These are phyloP conservation scores for Capillidium rhysosporum DNA, from an alignment of 371 early-diverging fungal species.

Conservation along the genomic window DNA sequence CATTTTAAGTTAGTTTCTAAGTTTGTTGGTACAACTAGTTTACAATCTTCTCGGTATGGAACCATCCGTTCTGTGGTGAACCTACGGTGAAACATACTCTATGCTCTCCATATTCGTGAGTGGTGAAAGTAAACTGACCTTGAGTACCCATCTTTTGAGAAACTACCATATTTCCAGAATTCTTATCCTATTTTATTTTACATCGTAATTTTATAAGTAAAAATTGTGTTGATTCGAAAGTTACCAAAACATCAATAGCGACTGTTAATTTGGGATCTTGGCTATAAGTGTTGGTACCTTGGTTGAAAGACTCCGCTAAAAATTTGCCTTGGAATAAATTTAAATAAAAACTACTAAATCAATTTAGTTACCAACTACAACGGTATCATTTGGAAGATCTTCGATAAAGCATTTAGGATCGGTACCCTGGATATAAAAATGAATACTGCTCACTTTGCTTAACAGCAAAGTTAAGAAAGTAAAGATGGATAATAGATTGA, in stretches of 20 bases:
- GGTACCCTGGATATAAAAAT: constrained; percentile 76
- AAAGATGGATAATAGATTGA: neutral
- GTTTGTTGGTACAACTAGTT: neutral
- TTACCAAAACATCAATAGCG: neutral
- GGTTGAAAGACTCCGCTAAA: neutral
- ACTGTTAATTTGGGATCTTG: neutral
- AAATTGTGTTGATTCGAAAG: neutral
- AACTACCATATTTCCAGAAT: constrained; percentile 12
- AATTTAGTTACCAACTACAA: constrained; percentile 43
- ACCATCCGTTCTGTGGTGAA: constrained; percentile 34
- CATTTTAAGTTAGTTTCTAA: constrained; percentile 1
- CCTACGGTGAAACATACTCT: constrained; percentile 51
- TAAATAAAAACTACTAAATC: neutral
- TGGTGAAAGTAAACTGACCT: constrained; percentile 77
- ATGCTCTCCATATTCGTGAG: constrained; percentile 73
- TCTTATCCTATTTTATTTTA: neutral
- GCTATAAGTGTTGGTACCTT: neutral
- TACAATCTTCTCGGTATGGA: constrained; percentile 27
- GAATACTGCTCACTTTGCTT: neutral
- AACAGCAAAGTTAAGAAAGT: neutral
- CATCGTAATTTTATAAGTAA: neutral
- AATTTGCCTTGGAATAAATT: neutral
- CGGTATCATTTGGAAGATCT: constrained; percentile 77
- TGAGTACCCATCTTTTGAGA: constrained; percentile 43
- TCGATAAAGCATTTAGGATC: constrained; percentile 87